Percentiles rank a stretch among this genome's conserved stretches.
phyloP scores from a whole-genome alignment of 2,329 filamentous ascomycete genomes.

The Chrysoporthe cubensis region DNA sequence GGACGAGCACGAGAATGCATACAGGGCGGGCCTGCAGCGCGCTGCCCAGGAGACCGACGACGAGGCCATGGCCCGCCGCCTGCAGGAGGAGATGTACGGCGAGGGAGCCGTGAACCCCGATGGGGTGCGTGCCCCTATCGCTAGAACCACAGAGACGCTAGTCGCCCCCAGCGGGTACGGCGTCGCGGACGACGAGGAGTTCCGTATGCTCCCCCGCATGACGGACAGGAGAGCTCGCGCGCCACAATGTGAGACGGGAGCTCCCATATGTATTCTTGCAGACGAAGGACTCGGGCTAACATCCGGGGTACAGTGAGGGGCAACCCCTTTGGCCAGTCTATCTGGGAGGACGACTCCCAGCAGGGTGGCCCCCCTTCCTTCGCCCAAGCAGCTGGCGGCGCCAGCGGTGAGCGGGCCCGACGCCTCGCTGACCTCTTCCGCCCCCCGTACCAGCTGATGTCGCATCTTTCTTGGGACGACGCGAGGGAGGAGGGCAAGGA shows the following conservation, averaged over 20 bases:
- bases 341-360: conserved; percentile 41
- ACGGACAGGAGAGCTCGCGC: conserved; percentile 40
- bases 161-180: conserved; percentile 68
- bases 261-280: neutral
- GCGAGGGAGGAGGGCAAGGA: conserved; percentile 86
- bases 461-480: conserved; percentile 76
- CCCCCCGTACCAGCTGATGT: conserved; percentile 90
- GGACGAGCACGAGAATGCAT: conserved; percentile 42
- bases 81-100: conserved; percentile 91
- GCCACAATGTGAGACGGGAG: conserved; percentile 7
- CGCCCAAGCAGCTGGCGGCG: conserved; percentile 26
- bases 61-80: conserved; percentile 84
- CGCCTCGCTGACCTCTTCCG: conserved; percentile 90
- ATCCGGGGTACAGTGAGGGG: conserved; percentile 16
- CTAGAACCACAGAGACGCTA: conserved; percentile 86
- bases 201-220: conserved; percentile 70
- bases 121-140: conserved; percentile 86
- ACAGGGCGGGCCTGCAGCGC: conserved; percentile 46
- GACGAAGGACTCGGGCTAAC: conserved; percentile 13
- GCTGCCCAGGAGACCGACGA: conserved; percentile 78
- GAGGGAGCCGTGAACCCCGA: conserved; percentile 46
- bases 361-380: conserved; percentile 4
- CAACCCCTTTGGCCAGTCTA: conserved; percentile 46
- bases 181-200: conserved; percentile 56
- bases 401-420: conserved; percentile 57